Evolutionary conservation across 2,329 filamentous ascomycete species (phyloP).

Genomic region (Chalaropsis thielavioides): DNA sequence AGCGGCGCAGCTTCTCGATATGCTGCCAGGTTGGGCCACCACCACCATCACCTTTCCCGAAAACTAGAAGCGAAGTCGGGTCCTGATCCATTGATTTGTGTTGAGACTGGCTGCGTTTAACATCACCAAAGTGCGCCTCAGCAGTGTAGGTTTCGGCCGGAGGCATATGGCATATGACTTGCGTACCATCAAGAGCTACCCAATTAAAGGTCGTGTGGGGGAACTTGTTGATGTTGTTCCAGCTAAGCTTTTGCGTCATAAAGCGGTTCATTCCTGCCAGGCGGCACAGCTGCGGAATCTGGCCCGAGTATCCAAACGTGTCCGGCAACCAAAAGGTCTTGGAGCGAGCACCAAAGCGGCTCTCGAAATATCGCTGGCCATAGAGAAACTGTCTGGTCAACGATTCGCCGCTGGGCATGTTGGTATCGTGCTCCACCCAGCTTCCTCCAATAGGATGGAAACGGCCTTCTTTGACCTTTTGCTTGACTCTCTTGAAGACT

Average conservation of each 20-base stretch:
- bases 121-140: conserved; percentile 84
- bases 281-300: conserved; percentile 85
- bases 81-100: conserved; percentile 96
- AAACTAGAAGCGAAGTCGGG: conserved; percentile 76
- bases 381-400: conserved; percentile 89
- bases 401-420: conserved; percentile 90
- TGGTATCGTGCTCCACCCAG: conserved; percentile 98
- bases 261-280: conserved; percentile 93
- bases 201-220: conserved; percentile 98
- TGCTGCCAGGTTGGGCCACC: conserved; percentile 90
- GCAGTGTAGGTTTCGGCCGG: conserved; percentile 93
- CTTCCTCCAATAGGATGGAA: conserved; percentile 95
- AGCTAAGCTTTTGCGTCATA: conserved; percentile 96
- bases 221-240: conserved; percentile 99
- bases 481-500: conserved; percentile 79
- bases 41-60: conserved; percentile 92
- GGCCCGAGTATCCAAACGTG: conserved; percentile 92
- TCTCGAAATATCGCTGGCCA: conserved; percentile 88
- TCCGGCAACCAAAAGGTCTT: conserved; percentile 95
- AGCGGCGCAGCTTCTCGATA: conserved; percentile 84
- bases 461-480: conserved; percentile 74
- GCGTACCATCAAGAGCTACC: conserved; percentile 88
- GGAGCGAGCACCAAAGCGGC: conserved; percentile 75
- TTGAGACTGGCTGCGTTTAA: conserved; percentile 74
- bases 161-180: conserved; percentile 96